Evolutionary conservation across 2,329 filamentous ascomycete species (phyloP), one percentile per base, ranked within the genome.

Genomic region (Pseudogymnoascus sp.): DNA sequence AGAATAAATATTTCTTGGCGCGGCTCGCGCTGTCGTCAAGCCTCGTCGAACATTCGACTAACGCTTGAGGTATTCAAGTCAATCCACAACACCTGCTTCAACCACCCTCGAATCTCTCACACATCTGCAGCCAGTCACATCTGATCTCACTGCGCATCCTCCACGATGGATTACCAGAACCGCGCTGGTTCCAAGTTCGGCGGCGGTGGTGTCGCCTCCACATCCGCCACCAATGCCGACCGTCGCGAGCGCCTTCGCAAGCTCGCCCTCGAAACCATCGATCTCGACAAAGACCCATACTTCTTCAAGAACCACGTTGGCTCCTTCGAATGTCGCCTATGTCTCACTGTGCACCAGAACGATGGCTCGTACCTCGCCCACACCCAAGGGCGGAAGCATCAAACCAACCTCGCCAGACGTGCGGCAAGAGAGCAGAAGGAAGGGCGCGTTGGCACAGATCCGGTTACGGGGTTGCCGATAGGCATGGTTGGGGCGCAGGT

Each of bases 291-390:
- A 79, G 94, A 99, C 78, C 94, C 94, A 0, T 99, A 97, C 84
- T 97, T 97, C 81, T 99, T 99, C 87, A 96, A 96, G 77, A 99
- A 99, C 81, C 93, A 99, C 77, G 91, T 97, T 71, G 94, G 94
- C 72, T 94, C 89, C 72, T 99, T 97, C 77, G 94, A 99, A 77
- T 99, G 94, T 76, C 90, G 94, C 31, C 88, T 99, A 41, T 99
- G 94, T 73, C 81, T 99, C 26, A 99, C 94, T 0, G 93, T 97
- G 4, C 94, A 99, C 81, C 94, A 99, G 73, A 99, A 99, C 75
- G 94, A 99, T 79, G 94, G 94, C 66, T 97, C 92, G 58, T 99
- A 99, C 77, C 91, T 99, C 68, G 94, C 94, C 1, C 94, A 99
- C 78, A 99, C 94, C 3, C 94, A 99, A 78, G 94, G 94, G 63